A percentile compares a stretch with the other conserved stretches of the same genome.
Conservation (phyloP, 331 rosid species). For the Arachis monticola region DNA sequence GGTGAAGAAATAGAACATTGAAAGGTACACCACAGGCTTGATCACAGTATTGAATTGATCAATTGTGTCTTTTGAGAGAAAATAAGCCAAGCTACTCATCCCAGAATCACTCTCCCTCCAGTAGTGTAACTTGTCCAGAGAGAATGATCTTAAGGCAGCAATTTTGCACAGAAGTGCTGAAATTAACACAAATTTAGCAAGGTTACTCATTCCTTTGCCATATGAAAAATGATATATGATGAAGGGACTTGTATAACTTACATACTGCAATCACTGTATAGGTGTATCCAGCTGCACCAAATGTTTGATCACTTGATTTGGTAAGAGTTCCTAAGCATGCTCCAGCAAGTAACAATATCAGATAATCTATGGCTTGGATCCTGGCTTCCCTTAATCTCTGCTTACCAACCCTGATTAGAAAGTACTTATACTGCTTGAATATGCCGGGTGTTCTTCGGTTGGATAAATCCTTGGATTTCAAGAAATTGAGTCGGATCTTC, state of each 20-base stretch:
- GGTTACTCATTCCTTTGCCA: not conserved
- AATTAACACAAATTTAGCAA: constrained; percentile 36
- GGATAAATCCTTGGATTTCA: constrained; percentile 80
- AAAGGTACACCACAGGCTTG: constrained; percentile 90
- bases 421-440: constrained; percentile 77
- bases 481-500: constrained; percentile 65
- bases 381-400: constrained; percentile 89
- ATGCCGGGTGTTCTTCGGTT: constrained; percentile 75
- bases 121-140: constrained; percentile 75
- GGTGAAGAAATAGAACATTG: constrained; percentile 94
- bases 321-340: constrained; percentile 94
- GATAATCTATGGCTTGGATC: constrained; percentile 84
- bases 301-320: constrained; percentile 63
- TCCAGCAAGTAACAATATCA: constrained; percentile 92
- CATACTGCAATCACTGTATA: constrained; percentile 92
- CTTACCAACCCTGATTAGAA: constrained; percentile 83
- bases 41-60: constrained; percentile 81
- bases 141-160: constrained; percentile 93
- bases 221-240: not conserved
- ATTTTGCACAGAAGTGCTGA: constrained; percentile 95
- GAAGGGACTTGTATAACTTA: constrained; percentile 48
- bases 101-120: constrained; percentile 97
- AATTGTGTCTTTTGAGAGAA: constrained; percentile 90
- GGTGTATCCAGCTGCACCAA: constrained; percentile 81
- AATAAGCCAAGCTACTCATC: constrained; percentile 96